phyloP scores from a whole-genome alignment of 352 stramenopile genomes.

The Thraustotheca clavata region DNA sequence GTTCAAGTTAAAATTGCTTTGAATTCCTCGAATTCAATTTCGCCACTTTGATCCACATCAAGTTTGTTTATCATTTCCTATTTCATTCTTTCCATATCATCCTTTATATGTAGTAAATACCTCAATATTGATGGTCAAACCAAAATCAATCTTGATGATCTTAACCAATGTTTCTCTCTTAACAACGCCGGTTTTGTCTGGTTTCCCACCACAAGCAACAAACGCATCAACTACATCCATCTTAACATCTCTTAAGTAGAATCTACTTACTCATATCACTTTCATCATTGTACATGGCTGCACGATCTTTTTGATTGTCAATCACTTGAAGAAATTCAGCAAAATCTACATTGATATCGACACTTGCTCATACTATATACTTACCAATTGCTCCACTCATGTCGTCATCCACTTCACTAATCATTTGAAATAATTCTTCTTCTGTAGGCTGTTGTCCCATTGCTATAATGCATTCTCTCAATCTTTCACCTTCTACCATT shows the following conservation, averaged over 20 bases:
- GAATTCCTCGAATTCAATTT: slow-evolving; percentile 97
- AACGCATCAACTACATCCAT: slow-evolving; percentile 86
- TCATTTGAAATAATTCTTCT: slow-evolving; percentile 97
- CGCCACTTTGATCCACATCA: slow-evolving; percentile 89
- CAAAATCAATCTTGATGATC: slow-evolving; percentile 96
- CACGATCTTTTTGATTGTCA: slow-evolving; percentile 95
- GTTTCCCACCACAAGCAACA: slow-evolving; percentile 91
- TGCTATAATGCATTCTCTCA: neutral
- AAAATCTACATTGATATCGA: slow-evolving; percentile 67
- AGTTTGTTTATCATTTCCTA: slow-evolving; percentile 95
- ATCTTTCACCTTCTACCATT: neutral
- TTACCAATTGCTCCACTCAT: slow-evolving; percentile 90
- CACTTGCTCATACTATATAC: neutral
- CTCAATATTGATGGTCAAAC: slow-evolving; percentile 96
- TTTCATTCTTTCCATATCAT: neutral
- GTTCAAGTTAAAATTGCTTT: slow-evolving; percentile 80
- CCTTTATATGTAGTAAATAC: slow-evolving; percentile 15
- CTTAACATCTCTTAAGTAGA: neutral
- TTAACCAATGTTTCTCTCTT: slow-evolving; percentile 83
- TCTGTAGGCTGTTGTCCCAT: slow-evolving; percentile 85
- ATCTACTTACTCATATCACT: slow-evolving; percentile 88
- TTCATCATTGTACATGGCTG: slow-evolving; percentile 93
- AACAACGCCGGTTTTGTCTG: slow-evolving; percentile 90
- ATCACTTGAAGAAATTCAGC: slow-evolving; percentile 97
- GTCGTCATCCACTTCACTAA: slow-evolving; percentile 83